Conservation (phyloP, 148 eudicot species). For the Cornus kousa region DNA sequence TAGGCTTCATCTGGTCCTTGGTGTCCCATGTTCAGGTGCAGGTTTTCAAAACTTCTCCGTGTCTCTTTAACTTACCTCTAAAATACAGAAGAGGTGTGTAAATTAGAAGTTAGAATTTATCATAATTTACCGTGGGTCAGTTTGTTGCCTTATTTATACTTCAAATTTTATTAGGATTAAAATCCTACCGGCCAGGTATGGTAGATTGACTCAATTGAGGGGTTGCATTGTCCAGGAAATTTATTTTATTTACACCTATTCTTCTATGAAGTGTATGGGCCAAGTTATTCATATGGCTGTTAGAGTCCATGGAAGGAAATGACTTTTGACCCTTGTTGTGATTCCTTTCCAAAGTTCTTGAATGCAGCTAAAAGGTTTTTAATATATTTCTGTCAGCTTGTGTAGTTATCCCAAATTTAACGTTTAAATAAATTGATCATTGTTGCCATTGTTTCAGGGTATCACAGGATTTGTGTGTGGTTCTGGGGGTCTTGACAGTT, state of each 20-base stretch:
- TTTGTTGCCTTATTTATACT: background rate
- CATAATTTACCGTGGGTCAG: background rate
- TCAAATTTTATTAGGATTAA: background rate
- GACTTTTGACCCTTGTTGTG: background rate
- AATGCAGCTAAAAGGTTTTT: background rate
- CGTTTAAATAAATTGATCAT: background rate
- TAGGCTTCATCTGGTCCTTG: background rate
- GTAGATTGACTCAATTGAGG: background rate
- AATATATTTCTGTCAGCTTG: background rate
- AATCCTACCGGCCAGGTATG: background rate
- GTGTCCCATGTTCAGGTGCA: background rate
- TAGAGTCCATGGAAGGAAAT: background rate
- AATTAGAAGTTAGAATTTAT: background rate
- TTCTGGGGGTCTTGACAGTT: slow-evolving; percentile 86
- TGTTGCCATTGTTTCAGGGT: slow-evolving; percentile 56
- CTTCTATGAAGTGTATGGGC: background rate
- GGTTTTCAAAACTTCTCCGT: background rate
- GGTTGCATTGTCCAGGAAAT: background rate
- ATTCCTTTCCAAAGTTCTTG: background rate
- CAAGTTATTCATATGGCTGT: background rate
- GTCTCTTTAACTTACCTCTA: background rate
- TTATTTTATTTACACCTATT: too few species aligned
- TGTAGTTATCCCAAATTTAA: background rate
- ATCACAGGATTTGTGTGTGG: slow-evolving; percentile 75
- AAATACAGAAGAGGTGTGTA: background rate